phyloP scores from a whole-genome alignment of 1,284 basidiomycete species.

The Microbotryum lychnidis-dioicae region DNA sequence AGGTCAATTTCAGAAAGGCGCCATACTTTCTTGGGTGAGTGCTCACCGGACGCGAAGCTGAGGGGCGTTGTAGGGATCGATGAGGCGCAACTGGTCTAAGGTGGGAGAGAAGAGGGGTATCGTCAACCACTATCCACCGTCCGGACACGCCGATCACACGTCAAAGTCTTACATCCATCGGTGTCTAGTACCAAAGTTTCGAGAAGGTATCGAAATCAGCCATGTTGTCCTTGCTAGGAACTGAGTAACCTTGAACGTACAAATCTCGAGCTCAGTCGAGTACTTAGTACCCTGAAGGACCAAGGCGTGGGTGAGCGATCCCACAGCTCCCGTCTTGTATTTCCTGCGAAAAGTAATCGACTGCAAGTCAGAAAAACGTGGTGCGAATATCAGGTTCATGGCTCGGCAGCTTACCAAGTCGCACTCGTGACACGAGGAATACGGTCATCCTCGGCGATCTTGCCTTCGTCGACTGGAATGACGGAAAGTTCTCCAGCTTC shows the following conservation, averaged over 20 bases:
- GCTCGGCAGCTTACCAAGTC: conserved; percentile 36
- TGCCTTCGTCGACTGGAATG: conserved; percentile 68
- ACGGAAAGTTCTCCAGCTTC: conserved; percentile 76
- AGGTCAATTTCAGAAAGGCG: conserved; percentile 1
- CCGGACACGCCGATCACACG: too few relatives aligned
- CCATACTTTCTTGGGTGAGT: conserved; percentile 45
- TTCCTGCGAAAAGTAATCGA: conserved; percentile 52
- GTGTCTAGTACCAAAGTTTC: too few relatives aligned
- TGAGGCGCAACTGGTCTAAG: conserved; percentile 55
- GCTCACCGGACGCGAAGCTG: conserved; percentile 71
- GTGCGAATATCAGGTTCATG: conserved; percentile 26
- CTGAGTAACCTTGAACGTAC: conserved; percentile 9
- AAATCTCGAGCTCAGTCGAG: conserved; percentile 76
- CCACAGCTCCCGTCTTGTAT: conserved; percentile 84
- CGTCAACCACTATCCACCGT: background rate
- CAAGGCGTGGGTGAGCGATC: conserved; percentile 76
- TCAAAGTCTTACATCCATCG: background rate
- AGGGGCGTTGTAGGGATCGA: conserved; percentile 68
- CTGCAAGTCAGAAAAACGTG: conserved; percentile 5
- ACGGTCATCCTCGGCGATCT: conserved; percentile 64
- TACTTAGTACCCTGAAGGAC: conserved; percentile 84
- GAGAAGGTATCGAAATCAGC: too few relatives aligned
- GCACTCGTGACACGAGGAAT: conserved; percentile 44
- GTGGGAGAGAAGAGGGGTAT: background rate
- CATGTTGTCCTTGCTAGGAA: too few relatives aligned